Evolutionary conservation across 2,329 filamentous ascomycete genomes (phyloP), one percentile per base, ranked within the genome.

Genomic region (Herpotrichia juniperi): DNA sequence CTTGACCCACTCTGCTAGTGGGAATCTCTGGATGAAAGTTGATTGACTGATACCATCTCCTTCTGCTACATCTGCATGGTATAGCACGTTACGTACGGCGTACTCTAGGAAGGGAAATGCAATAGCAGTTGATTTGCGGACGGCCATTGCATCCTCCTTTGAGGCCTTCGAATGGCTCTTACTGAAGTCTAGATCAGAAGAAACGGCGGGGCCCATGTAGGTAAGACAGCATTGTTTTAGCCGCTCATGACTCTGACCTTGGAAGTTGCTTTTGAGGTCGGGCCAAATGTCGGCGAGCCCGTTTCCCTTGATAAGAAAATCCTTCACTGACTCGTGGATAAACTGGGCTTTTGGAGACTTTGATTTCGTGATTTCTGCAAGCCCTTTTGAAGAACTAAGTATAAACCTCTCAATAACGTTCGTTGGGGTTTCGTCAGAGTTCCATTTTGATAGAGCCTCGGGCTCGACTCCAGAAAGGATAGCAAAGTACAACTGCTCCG

Each of bases 101-200:
- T 82, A 82, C 43, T 74, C 54, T 6, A 84, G 64, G 49, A 84
- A 81, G 1, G 79, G 76, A 53, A 73, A 78, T 25, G 59, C 54
- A 4, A 35, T n/a, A 22, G 21, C 53, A 21, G 64, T 55, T 28
- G 28, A 39, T 25, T 48, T 42, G 48, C 50, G 49, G 3, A 54
- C 6, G 46, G 14, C 48, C 53, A 19, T 35, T 25, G 52, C 54
- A 42, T 51, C 12, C 31, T 21, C 32, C 14, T 31, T 42, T n/a
- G 45, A 53, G 4, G 54, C 57, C 25, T 56, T 57, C 17, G 34
- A 45, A 21, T 53, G 31, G 6, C 14, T 30, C 24, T 51, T 22
- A 22, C 46, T 35, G 6, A 57, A 22, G 4, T 51, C 40, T 21
- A 47, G 9, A n/a, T n/a, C n/a, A 7, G 12, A n/a, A 16, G 46